Evolutionary conservation across 2,329 filamentous ascomycete genomes (phyloP).

Genomic region (Clathrospora elynae): DNA sequence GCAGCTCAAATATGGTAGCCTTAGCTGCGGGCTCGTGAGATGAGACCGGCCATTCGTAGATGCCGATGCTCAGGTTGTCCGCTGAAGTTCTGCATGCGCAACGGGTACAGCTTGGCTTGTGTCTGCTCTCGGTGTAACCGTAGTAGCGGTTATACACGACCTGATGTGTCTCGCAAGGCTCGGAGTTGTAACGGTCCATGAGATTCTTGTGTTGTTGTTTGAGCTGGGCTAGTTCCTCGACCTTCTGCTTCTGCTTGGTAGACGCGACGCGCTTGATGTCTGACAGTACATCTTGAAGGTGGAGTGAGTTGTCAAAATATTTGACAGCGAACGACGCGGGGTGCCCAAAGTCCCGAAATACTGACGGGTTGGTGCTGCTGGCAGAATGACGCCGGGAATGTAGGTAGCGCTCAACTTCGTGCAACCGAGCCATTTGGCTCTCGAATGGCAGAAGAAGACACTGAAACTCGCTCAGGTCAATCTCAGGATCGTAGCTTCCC

Average conservation of each 20-base stretch:
- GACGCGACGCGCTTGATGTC: constrained; percentile 51
- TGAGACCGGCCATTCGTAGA: constrained; percentile 64
- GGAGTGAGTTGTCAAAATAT: constrained; percentile 53
- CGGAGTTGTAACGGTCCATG: constrained; percentile 8
- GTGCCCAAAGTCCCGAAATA: constrained; percentile 49
- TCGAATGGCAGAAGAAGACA: constrained; percentile 53
- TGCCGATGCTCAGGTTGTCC: constrained; percentile 48
- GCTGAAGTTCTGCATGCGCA: constrained; percentile 47
- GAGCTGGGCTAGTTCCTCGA: constrained; percentile 17
- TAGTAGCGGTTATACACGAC: constrained; percentile 5
- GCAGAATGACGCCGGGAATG: constrained; percentile 30
- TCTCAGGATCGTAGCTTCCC: constrained; percentile 52
- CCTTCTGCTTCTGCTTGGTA: constrained; percentile 19
- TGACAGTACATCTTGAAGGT: constrained; percentile 46
- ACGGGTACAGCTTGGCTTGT: constrained; percentile 17
- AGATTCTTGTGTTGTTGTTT: constrained; percentile 16
- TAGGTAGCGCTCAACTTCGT: constrained; percentile 55
- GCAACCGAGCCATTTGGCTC: constrained; percentile 54
- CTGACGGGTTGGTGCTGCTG: constrained; percentile 22
- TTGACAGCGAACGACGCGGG: constrained; percentile 53
- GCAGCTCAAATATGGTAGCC: constrained; percentile 60
- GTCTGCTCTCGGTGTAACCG: neutral
- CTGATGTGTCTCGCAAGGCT: constrained; percentile 13
- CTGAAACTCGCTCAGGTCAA: constrained; percentile 50
- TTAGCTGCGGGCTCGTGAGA: constrained; percentile 40